These are phyloP conservation scores for Begonia loranthoides DNA, from an alignment of 306 rosid species.

Conservation along the genomic window DNA sequence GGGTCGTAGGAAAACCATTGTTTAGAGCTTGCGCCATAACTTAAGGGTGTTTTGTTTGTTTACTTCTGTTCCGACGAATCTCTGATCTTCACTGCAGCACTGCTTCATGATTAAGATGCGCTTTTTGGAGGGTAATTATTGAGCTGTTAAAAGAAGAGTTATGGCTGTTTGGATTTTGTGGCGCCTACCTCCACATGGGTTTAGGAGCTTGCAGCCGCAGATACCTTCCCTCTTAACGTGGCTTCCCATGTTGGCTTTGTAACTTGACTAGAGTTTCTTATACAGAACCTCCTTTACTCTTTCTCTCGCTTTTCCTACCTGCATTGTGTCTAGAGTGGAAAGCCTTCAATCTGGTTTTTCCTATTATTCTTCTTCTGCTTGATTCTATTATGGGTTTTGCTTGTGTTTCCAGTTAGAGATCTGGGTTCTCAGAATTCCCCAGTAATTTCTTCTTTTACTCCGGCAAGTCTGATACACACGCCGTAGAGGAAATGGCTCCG, in stretches of 20 bases:
- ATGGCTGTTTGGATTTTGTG: constrained; percentile 21
- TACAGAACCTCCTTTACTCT: constrained; percentile 17
- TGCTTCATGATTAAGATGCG: too few species aligned
- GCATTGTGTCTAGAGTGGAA: constrained; percentile 22
- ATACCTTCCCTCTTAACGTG: constrained; percentile 85
- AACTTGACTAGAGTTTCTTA: constrained; percentile 11
- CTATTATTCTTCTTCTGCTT: constrained; percentile 9
- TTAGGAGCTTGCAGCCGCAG: constrained; percentile 49
- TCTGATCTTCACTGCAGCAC: too few species aligned
- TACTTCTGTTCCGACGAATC: too few species aligned
- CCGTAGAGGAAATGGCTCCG: constrained; percentile 46
- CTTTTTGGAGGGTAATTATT: too few species aligned
- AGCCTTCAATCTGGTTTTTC: constrained; percentile 23
- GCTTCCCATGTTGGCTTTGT: constrained; percentile 35
- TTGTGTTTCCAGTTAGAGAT: constrained; percentile 32
- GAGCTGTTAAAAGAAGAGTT: constrained; percentile 7
- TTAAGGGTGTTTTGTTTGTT: too few species aligned
- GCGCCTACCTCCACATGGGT: constrained; percentile 37
- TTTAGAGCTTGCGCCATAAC: too few species aligned
- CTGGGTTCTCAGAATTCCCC: constrained; percentile 23
- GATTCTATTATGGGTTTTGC: constrained; percentile 21
- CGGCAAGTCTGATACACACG: constrained; percentile 6
- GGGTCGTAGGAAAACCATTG: too few species aligned
- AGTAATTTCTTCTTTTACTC: constrained; percentile 11
- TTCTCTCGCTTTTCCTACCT: constrained; percentile 21